Conservation (phyloP, 768 basidiomycete species). For the Paxillus rubicundulus region DNA sequence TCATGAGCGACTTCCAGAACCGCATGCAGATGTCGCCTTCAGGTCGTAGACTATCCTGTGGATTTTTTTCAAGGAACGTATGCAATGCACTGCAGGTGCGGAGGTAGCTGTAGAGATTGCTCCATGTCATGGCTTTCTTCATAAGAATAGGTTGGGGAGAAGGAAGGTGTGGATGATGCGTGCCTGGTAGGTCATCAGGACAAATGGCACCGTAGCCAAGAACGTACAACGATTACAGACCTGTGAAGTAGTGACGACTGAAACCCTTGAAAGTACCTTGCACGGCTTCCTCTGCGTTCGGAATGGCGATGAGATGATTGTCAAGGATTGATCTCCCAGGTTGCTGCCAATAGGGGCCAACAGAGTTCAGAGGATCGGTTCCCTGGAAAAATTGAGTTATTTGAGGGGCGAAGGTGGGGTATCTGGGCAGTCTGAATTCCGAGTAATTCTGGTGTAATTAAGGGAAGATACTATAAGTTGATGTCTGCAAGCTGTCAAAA, state of each 20-base stretch:
- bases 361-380: slow-evolving; percentile 45
- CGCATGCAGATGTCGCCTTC: slow-evolving; percentile 66
- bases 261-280: slow-evolving; percentile 39
- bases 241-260: slow-evolving; percentile 57
- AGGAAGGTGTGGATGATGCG: slow-evolving; percentile 39
- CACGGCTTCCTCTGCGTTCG: slow-evolving; percentile 42
- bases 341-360: slow-evolving; percentile 77
- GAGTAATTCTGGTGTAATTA: slow-evolving; percentile 49
- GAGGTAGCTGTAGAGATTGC: slow-evolving; percentile 63
- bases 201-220: neutral
- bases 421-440: slow-evolving; percentile 65
- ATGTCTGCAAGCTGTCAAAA: neutral
- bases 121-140: slow-evolving; percentile 61
- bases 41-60: slow-evolving; percentile 45
- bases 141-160: slow-evolving; percentile 47
- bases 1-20: slow-evolving; percentile 56
- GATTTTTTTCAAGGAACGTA: slow-evolving; percentile 61
- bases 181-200: slow-evolving; percentile 30
- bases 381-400: slow-evolving; percentile 68
- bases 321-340: slow-evolving; percentile 79
- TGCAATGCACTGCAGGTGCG: slow-evolving; percentile 70
- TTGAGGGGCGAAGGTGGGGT: slow-evolving; percentile 54
- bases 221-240: slow-evolving; percentile 29
- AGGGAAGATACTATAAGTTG: neutral
- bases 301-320: slow-evolving; percentile 66